Percentiles rank a stretch among this genome's conserved stretches.
phyloP scores from a whole-genome alignment of 805 yeast species.

The Spathaspora arborariae region DNA sequence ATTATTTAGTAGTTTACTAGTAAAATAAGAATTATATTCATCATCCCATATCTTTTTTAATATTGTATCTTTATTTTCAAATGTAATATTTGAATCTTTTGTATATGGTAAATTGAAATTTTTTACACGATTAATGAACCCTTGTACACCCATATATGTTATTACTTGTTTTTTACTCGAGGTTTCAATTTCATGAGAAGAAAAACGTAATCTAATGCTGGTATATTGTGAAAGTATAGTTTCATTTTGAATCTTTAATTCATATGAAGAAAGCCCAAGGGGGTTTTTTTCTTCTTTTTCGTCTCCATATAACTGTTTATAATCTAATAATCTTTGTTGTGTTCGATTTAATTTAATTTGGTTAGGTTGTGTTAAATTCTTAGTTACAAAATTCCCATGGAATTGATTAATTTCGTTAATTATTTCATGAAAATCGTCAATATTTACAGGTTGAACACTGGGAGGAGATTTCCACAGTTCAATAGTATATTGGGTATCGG shows the following conservation, averaged over 20 bases:
- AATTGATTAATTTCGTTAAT: slow-evolving; percentile 26
- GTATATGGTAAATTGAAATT: background rate
- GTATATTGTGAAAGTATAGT: slow-evolving; percentile 33
- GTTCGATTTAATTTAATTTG: slow-evolving; percentile 21
- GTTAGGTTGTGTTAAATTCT: background rate
- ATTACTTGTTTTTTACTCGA: slow-evolving; percentile 1
- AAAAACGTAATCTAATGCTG: slow-evolving; percentile 32
- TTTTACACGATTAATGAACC: slow-evolving; percentile 14
- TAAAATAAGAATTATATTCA: slow-evolving; percentile 7
- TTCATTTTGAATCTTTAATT: slow-evolving; percentile 34
- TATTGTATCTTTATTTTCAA: slow-evolving; percentile 9
- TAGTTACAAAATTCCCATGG: slow-evolving; percentile 26
- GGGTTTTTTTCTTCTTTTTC: slow-evolving; percentile 2
- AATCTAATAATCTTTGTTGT: slow-evolving; percentile 33
- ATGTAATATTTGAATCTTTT: slow-evolving; percentile 3
- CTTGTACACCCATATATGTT: slow-evolving; percentile 19
- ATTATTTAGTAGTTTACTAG: background rate
- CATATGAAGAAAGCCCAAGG: slow-evolving; percentile 14
- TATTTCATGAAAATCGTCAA: slow-evolving; percentile 12
- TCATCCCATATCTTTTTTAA: slow-evolving; percentile 12
- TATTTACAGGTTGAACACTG: background rate
- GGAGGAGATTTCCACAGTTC: slow-evolving; percentile 7
- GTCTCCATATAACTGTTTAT: slow-evolving; percentile 21
- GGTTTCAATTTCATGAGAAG: slow-evolving; percentile 8
- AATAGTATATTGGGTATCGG: slow-evolving; percentile 5